Percentiles rank a stretch among this genome's conserved stretches.
Evolutionary conservation across 2,329 filamentous ascomycete genomes (phyloP).

Genomic region (Basipetospora sp.): DNA sequence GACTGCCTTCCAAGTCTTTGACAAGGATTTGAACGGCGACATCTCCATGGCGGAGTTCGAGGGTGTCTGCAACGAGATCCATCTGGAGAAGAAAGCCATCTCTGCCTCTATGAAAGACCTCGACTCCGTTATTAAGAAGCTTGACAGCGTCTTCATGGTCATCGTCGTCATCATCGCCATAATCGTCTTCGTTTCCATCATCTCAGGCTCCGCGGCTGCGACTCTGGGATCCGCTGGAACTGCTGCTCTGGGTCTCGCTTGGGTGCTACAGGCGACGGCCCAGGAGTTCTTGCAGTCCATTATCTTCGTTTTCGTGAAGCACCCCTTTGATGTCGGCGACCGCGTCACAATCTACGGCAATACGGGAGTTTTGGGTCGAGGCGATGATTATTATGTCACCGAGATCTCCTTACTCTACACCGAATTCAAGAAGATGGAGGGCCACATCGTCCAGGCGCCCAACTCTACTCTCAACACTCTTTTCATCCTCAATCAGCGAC

Average conservation of each 20-base stretch:
- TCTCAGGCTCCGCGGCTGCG: slow-evolving; percentile 79
- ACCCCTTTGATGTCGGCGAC: slow-evolving; percentile 92
- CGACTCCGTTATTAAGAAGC: slow-evolving; percentile 80
- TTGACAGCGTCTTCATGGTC: slow-evolving; percentile 79
- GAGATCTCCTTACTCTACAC: slow-evolving; percentile 87
- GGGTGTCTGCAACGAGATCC: slow-evolving; percentile 83
- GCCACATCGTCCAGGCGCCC: slow-evolving; percentile 86
- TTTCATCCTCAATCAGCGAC: slow-evolving; percentile 88
- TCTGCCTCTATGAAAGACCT: slow-evolving; percentile 88
- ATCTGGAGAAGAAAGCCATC: slow-evolving; percentile 86
- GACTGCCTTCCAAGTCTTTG: slow-evolving; percentile 80
- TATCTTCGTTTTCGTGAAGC: slow-evolving; percentile 93
- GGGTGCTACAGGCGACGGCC: slow-evolving; percentile 83
- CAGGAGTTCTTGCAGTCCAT: slow-evolving; percentile 89
- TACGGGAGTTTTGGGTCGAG: slow-evolving; percentile 59
- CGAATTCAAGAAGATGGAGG: slow-evolving; percentile 97
- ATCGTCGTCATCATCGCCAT: slow-evolving; percentile 68
- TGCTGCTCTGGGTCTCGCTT: slow-evolving; percentile 74
- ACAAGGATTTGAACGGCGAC: slow-evolving; percentile 92
- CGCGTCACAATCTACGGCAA: slow-evolving; percentile 85
- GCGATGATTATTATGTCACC: slow-evolving; percentile 92
- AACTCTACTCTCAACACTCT: slow-evolving; percentile 86
- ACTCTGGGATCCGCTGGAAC: slow-evolving; percentile 83
- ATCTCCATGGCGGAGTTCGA: slow-evolving; percentile 93
- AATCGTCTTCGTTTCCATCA: slow-evolving; percentile 75